Evolutionary conservation across 2,329 filamentous ascomycete genomes (phyloP).

Genomic region (Ascomycota sp.): DNA sequence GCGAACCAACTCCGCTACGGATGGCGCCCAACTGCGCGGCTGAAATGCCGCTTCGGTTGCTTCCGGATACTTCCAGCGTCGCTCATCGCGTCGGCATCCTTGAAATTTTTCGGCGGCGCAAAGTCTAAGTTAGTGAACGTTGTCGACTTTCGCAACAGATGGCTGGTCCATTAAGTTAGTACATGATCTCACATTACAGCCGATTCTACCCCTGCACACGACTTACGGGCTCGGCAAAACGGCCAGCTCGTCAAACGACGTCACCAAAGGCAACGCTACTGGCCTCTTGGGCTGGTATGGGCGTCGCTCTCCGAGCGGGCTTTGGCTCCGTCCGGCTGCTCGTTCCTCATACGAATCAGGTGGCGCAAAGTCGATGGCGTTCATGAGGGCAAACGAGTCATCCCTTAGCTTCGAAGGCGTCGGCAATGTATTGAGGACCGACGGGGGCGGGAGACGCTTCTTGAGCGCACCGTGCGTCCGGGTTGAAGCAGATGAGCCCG

Average conservation of each 20-base stretch:
- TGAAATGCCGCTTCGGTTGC: slow-evolving; percentile 57
- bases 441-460: slow-evolving; percentile 44
- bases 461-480: slow-evolving; percentile 22
- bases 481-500: slow-evolving; percentile 44
- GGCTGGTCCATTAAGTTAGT: slow-evolving; percentile 19
- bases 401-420: slow-evolving; percentile 73
- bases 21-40: slow-evolving; percentile 48
- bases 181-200: background rate
- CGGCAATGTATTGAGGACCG: slow-evolving; percentile 54
- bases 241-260: slow-evolving; percentile 70
- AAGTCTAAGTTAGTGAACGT: slow-evolving; percentile 69
- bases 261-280: slow-evolving; percentile 57
- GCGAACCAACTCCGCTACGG: slow-evolving; percentile 64
- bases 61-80: slow-evolving; percentile 43
- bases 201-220: background rate
- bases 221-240: slow-evolving; percentile 82
- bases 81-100: slow-evolving; percentile 37
- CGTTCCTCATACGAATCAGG: slow-evolving; percentile 46
- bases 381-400: slow-evolving; percentile 50
- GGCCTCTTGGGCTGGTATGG: slow-evolving; percentile 59
- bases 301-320: slow-evolving; percentile 40
- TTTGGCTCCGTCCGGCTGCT: slow-evolving; percentile 46
- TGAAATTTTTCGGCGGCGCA: slow-evolving; percentile 56
- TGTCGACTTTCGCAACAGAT: slow-evolving; percentile 53
- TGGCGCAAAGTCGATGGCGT: slow-evolving; percentile 70